A percentile compares a stretch with the other conserved stretches of the same genome.
Conservation (phyloP, 73 alveolate genomes). For the Tetrahymena borealis region DNA sequence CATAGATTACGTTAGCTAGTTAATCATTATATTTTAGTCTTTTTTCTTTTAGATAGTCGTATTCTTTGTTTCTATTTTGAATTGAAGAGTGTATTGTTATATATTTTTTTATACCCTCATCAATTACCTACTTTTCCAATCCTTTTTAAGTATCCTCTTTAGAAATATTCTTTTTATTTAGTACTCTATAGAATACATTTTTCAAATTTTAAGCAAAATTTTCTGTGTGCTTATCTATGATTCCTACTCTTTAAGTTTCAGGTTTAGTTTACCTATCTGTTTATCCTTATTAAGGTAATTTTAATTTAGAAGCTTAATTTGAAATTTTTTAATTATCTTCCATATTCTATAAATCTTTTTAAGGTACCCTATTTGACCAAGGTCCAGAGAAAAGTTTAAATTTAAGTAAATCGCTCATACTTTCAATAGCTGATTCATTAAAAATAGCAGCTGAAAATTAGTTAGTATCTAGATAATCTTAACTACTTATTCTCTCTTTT, state of each 20-base stretch:
- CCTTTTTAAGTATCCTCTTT: neutral
- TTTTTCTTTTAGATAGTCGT: neutral
- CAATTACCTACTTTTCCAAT: neutral
- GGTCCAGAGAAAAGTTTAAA: neutral
- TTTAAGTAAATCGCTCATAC: neutral
- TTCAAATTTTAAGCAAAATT: neutral
- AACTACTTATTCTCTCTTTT: neutral
- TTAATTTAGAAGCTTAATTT: neutral
- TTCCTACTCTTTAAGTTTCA: neutral
- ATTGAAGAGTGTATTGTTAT: neutral
- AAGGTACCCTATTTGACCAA: neutral
- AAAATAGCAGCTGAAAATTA: neutral
- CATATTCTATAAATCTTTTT: neutral
- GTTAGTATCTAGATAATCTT: neutral
- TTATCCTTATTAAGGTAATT: neutral
- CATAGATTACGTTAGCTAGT: neutral
- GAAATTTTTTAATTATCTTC: neutral
- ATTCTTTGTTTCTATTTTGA: neutral
- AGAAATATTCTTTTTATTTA: neutral
- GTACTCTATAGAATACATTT: neutral
- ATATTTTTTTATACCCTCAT: neutral
- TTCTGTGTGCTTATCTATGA: neutral
- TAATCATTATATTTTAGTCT: neutral
- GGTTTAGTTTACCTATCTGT: neutral
- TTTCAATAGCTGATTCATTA: neutral